phyloP scores from a whole-genome alignment of 1,139 yeast genomes.

The Eremothecium sinecaudum region DNA sequence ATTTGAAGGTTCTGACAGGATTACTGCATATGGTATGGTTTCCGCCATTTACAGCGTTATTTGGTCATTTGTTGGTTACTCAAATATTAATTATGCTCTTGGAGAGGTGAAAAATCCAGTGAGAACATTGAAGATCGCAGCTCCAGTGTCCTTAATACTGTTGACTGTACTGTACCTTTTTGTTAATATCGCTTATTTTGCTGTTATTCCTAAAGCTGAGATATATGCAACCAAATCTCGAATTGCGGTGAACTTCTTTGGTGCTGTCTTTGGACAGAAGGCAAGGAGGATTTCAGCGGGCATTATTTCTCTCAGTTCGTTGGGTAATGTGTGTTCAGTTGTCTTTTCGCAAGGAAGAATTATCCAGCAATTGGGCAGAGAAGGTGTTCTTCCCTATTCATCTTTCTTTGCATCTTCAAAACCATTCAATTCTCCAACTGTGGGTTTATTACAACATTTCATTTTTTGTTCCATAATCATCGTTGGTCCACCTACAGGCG shows the following conservation, averaged over 20 bases:
- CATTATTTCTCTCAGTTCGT: slow-evolving; percentile 64
- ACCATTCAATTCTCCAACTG: slow-evolving; percentile 40
- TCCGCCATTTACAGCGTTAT: slow-evolving; percentile 52
- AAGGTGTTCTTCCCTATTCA: slow-evolving; percentile 64
- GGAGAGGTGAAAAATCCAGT: slow-evolving; percentile 62
- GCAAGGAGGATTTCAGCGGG: slow-evolving; percentile 60
- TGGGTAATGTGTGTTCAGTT: slow-evolving; percentile 72
- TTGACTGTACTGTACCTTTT: slow-evolving; percentile 44
- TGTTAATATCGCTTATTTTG: slow-evolving; percentile 50
- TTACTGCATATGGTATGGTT: no score
- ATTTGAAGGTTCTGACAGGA: slow-evolving; percentile 29
- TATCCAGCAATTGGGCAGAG: slow-evolving; percentile 65
- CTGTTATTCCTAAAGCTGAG: slow-evolving; percentile 61
- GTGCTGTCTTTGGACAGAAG: slow-evolving; percentile 56
- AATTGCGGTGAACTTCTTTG: slow-evolving; percentile 67
- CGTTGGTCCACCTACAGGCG: slow-evolving; percentile 45
- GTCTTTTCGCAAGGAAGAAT: slow-evolving; percentile 72
- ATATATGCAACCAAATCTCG: slow-evolving; percentile 56
- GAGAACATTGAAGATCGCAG: slow-evolving; percentile 58
- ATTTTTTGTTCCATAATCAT: slow-evolving; percentile 45
- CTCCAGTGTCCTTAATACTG: slow-evolving; percentile 52
- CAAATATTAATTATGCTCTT: slow-evolving; percentile 50
- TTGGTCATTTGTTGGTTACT: slow-evolving; percentile 62
- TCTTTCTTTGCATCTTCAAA: slow-evolving; percentile 43
- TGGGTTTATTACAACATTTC: slow-evolving; percentile 49